Base-by-base conservation (phyloP, 1,284 basidiomycete genomes). In the Austropuccinia psidii region DNA sequence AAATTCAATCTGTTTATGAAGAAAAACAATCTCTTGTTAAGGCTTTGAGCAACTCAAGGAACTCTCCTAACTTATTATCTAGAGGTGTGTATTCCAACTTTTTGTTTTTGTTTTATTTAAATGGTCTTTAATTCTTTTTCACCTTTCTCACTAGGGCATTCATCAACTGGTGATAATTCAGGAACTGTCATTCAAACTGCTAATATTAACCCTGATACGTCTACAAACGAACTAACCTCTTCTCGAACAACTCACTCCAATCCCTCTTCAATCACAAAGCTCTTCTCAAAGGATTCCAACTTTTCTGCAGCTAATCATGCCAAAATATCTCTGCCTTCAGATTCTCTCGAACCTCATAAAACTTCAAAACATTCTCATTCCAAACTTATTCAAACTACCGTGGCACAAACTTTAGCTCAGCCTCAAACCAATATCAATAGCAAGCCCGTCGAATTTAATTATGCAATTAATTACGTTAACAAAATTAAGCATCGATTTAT, bases 381-480 rank as follows among this genome's bases (percentile, higher is more conserved):
- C 45, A 61, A 62, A 24, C 69, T 35, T 8, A 54, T 37, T 35
- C 45, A 43, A 41, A 31, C 58, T 39, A 62, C 55, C 45, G 17
- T 50, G 21, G 58, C 49, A 31, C 55, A 29, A 41, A 43, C 39
- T n/a, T 3, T 50, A 39, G 27, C n/a, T 19, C 50, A 19, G 31
- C 24, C 52, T 11, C 57, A 61, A 41, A 21, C 47, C 15, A 61
- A 72, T 37, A 43, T 72, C 55, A 72, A 72, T 37, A 50, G 24
- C 24, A 72, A 72, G 43, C 70, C 70, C 27, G 70, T 73, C 52
- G 70, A 73, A 52, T 73, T 73, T 27, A 73, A 73, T 43, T 73
- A 73, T 54, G 70, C 70, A 19, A 73, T 73, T 41, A 73, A 65
- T 57, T 73, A 73, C 37, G 70, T 73, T n/a, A 73, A 73, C 29